Evolutionary conservation across 106 monocot species (phyloP).

Genomic region (Acorus calamus): DNA sequence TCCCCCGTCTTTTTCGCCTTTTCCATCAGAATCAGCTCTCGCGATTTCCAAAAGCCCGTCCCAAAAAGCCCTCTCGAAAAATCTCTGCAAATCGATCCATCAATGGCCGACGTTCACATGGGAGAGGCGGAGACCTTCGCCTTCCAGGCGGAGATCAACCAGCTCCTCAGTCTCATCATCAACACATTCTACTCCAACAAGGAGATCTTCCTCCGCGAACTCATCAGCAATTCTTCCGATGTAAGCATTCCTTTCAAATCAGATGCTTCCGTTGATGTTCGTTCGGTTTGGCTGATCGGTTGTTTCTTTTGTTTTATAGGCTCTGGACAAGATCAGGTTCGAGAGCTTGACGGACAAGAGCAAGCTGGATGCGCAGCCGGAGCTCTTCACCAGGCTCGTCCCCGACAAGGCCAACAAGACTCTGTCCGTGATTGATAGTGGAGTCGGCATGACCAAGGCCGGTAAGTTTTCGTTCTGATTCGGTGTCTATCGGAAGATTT

Average conservation of each 20-base stretch:
- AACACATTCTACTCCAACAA: background rate
- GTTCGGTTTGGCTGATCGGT: background rate
- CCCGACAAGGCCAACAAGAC: constrained; percentile 8
- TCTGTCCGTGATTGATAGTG: constrained; percentile 3
- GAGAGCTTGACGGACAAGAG: too few species aligned
- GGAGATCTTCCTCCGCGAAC: constrained; percentile 5
- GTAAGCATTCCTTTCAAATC: background rate
- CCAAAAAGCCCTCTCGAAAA: too few species aligned
- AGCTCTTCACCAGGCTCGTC: background rate
- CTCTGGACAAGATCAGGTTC: constrained; percentile 5
- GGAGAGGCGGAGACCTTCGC: constrained; percentile 3
- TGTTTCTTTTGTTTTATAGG: background rate
- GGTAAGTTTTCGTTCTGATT: background rate
- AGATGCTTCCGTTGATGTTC: background rate
- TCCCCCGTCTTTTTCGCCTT: too few species aligned
- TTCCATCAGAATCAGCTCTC: too few species aligned
- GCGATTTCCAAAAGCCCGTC: too few species aligned
- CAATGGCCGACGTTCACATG: constrained; percentile 6
- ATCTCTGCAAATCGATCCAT: too few species aligned
- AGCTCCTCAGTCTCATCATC: constrained; percentile 2
- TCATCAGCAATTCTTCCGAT: constrained; percentile 4
- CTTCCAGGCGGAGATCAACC: constrained; percentile 6
- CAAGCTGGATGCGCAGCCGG: constrained; percentile 2
- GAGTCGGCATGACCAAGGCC: constrained; percentile 6
- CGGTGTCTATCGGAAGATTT: too few species aligned